Evolutionary conservation across 2,329 filamentous ascomycete genomes (phyloP).

Genomic region (Exophiala sideris): DNA sequence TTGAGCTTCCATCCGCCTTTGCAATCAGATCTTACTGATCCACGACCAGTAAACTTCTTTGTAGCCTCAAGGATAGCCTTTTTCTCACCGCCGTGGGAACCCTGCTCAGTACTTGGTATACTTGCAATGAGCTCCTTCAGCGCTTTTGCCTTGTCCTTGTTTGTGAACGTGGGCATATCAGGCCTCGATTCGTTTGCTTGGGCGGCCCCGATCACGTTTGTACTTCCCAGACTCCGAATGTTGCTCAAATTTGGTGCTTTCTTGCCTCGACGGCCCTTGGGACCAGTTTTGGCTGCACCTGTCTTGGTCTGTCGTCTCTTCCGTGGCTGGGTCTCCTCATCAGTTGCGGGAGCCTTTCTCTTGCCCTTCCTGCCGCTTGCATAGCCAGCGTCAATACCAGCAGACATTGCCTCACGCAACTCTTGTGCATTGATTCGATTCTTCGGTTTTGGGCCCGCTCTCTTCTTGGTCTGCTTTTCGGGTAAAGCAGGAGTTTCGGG

Average conservation of each 20-base stretch:
- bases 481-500: slow-evolving; percentile 9
- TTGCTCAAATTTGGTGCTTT: slow-evolving; percentile 21
- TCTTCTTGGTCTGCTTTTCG: neutral
- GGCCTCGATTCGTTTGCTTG: slow-evolving; percentile 29
- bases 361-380: slow-evolving; percentile 9
- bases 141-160: slow-evolving; percentile 30
- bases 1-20: slow-evolving; percentile 34
- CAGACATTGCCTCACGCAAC: slow-evolving; percentile 13
- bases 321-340: neutral
- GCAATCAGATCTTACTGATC: slow-evolving; percentile 30
- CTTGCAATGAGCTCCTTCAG: slow-evolving; percentile 33
- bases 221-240: slow-evolving; percentile 23
- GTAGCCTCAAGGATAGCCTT: slow-evolving; percentile 29
- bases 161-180: slow-evolving; percentile 29
- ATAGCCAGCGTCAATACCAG: slow-evolving; percentile 7
- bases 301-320: slow-evolving; percentile 6
- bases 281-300: neutral
- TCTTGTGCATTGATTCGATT: slow-evolving; percentile 15
- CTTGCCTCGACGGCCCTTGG: slow-evolving; percentile 1
- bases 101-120: slow-evolving; percentile 31
- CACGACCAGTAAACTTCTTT: slow-evolving; percentile 29
- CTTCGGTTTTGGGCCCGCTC: slow-evolving; percentile 10
- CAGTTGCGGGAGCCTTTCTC: slow-evolving; percentile 5
- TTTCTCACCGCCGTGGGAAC: slow-evolving; percentile 29
- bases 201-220: slow-evolving; percentile 29